Percentiles rank a stretch among this genome's conserved stretches.
Evolutionary conservation across 2,329 filamentous ascomycete genomes (phyloP).

Genomic region (Chrysosporium queenslandicum): DNA sequence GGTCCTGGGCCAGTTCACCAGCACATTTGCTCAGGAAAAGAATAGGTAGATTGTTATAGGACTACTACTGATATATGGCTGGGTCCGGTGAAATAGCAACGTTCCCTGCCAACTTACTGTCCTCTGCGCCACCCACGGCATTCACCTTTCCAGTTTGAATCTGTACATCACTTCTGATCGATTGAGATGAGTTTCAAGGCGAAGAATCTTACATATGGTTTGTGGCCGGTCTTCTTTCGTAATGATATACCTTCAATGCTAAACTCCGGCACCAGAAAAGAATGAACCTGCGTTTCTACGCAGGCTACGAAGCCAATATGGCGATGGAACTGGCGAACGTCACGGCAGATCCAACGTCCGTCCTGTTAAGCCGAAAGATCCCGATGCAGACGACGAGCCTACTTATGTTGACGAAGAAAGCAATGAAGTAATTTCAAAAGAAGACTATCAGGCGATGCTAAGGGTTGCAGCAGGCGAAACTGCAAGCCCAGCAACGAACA

Average conservation of each 20-base stretch:
- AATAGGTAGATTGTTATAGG: no score
- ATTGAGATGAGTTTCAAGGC: conserved; percentile 28
- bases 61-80: no score
- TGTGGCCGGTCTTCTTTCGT: neutral
- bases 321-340: conserved; percentile 23
- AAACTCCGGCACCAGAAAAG: conserved; percentile 22
- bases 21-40: no score
- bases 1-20: no score
- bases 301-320: conserved; percentile 33
- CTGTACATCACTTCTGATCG: neutral
- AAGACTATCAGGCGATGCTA: conserved; percentile 35
- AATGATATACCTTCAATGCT: neutral
- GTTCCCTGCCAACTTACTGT: neutral
- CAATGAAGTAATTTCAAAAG: conserved; percentile 37
- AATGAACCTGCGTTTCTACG: conserved; percentile 37
- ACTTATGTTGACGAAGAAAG: conserved; percentile 38
- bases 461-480: conserved; percentile 20
- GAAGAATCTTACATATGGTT: conserved; percentile 38
- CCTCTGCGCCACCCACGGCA: neutral
- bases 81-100: no score
- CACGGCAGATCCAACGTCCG: conserved; percentile 31
- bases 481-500: conserved; percentile 7
- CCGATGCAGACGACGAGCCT: conserved; percentile 35
- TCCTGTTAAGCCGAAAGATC: conserved; percentile 29
- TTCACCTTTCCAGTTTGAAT: no score